Evolutionary conservation across 441 rosid species (phyloP), one percentile per base, ranked within the genome.

Genomic region (Corymbia citriodora): DNA sequence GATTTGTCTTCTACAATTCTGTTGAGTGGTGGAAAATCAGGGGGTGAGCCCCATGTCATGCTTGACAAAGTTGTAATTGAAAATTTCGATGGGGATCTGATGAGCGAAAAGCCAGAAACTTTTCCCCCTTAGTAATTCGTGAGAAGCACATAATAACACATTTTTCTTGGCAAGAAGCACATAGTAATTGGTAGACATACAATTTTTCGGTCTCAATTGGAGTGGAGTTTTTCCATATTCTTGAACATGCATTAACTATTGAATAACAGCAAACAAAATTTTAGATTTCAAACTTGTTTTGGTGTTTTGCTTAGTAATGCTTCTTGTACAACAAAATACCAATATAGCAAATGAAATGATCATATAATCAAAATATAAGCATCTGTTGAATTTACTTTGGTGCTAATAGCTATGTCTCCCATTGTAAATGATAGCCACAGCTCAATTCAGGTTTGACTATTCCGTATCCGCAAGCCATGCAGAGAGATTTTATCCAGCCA

Each of bases 401-500:
- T 18, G 13, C 10, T 23, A 27, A 13, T 45, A 23, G 53, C n/a
- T 23, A 13, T 79, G 85, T 79, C 85, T 79, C 53, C 52, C 16
- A 23, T 45, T 45, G 17, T 79, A 45, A 74, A 13, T 79, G 45
- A 79, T 79, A 45, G 85, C 52, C 3, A 79, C 23, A 12, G n/a
- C 18, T 79, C 52, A 45, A 79, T 79, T 90, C 94, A 97, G 99
- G 93, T 95, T 96, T 70, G 96, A 97, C 92, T 98, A 96, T 88
- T 89, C 96, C 45, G 96, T 97, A 88, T 94, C 93, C 79, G 90
- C 93, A 40, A 91, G 92, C 74, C 94, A 92, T 36, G 95, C 90
- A 19, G 95, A 95, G 88, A 94, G 91, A 91, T 98, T 98, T 90
- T 98, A 97, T 92, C 94, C 92, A 0, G 99, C 94, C 94, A 96